These are phyloP conservation scores for Lachnum nothofagi DNA, from an alignment of 2,329 filamentous ascomycete species.

Conservation along the genomic window DNA sequence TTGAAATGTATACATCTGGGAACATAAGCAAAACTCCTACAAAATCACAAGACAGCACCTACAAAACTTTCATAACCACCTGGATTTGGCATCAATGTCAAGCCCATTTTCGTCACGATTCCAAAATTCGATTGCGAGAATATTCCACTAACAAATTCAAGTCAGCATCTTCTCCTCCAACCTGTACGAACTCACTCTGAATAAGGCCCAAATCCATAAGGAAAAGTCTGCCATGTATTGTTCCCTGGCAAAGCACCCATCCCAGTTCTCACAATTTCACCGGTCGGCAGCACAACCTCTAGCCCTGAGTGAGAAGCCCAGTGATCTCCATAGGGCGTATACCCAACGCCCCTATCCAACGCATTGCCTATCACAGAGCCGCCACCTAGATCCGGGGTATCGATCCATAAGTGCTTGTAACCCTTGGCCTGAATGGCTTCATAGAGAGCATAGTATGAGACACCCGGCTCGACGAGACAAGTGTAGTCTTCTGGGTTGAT, in stretches of 20 bases:
- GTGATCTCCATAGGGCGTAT: conserved; percentile 36
- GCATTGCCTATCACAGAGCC: conserved; percentile 43
- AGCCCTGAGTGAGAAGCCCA: conserved; percentile 25
- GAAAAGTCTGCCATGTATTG: conserved; percentile 37
- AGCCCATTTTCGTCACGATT: conserved; percentile 50
- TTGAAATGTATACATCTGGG: conserved; percentile 25
- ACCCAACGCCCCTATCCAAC: conserved; percentile 42
- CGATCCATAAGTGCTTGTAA: conserved; percentile 12
- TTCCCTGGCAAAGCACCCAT: conserved; percentile 42
- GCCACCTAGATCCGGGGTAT: conserved; percentile 33
- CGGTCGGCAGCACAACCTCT: conserved; percentile 42
- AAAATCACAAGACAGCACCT: conserved; percentile 39
- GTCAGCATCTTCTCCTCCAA: no score
- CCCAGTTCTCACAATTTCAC: conserved; percentile 41
- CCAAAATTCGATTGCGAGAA: conserved; percentile 50
- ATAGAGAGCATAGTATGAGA: conserved; percentile 47
- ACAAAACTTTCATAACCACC: conserved; percentile 41
- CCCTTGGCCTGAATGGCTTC: conserved; percentile 39
- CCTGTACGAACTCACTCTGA: conserved; percentile 25
- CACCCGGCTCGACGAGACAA: conserved; percentile 50
- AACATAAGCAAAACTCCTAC: conserved; percentile 43
- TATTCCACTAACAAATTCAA: conserved; percentile 35
- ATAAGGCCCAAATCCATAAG: conserved; percentile 38
- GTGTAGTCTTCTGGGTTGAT: conserved; percentile 45
- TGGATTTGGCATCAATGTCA: conserved; percentile 47